Percentiles rank a stretch among this genome's conserved stretches.
Evolutionary conservation across 2,329 filamentous ascomycete species (phyloP).

Genomic region (Cadophora sp.): DNA sequence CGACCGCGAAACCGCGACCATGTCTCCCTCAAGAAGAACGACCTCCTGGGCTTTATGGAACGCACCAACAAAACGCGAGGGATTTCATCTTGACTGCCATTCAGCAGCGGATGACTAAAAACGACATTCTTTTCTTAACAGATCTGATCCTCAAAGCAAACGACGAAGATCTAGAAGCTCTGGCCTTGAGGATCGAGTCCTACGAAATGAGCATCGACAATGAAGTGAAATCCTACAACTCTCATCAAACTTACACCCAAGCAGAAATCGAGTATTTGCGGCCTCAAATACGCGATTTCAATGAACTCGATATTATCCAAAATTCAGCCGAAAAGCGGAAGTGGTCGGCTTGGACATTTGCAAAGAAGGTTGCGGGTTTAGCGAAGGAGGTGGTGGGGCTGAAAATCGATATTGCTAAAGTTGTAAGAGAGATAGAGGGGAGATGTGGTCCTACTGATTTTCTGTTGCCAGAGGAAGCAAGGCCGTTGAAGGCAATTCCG

Average conservation of each 20-base stretch:
- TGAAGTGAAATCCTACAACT: not conserved
- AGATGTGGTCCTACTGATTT: not conserved
- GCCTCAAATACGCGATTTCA: not conserved
- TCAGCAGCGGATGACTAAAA: too few relatives aligned
- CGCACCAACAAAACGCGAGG: not conserved
- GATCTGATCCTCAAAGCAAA: too few relatives aligned
- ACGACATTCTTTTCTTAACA: not conserved
- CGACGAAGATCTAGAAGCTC: not conserved
- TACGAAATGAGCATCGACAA: not conserved
- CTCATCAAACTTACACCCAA: not conserved
- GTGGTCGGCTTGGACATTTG: not conserved
- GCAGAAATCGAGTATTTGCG: not conserved
- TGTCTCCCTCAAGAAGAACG: not conserved
- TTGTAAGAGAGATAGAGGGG: not conserved
- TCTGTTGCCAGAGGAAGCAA: not conserved
- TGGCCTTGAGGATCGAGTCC: not conserved
- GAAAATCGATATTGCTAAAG: not conserved
- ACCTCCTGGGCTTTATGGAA: not conserved
- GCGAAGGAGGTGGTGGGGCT: not conserved
- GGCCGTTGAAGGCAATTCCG: not conserved
- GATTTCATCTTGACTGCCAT: not conserved
- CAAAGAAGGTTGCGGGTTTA: not conserved
- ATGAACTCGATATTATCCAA: not conserved
- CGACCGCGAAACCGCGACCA: not conserved
- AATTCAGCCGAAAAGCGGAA: not conserved